These are phyloP conservation scores for Sphaerulina vaccinii DNA, from an alignment of 2,329 filamentous ascomycete species.

Conservation along the genomic window DNA sequence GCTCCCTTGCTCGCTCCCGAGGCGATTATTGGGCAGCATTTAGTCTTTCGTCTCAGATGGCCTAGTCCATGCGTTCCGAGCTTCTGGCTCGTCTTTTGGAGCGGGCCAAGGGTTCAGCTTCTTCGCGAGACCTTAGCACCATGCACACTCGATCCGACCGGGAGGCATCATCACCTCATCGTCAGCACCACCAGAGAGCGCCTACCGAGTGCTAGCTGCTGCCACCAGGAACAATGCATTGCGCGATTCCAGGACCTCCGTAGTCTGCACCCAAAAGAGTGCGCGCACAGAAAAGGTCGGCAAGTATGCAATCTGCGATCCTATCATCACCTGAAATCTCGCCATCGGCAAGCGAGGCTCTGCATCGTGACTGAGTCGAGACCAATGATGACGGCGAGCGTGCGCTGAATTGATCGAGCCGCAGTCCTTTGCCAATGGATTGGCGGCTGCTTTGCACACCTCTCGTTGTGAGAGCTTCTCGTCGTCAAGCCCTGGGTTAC, in stretches of 20 bases:
- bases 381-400: not conserved
- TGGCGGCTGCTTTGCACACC: not conserved
- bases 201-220: not conserved
- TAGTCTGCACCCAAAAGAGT: not conserved
- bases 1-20: constrained; percentile 3
- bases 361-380: not conserved
- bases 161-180: not conserved
- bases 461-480: constrained; percentile 6
- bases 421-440: too few relatives aligned
- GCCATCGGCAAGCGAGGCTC: constrained; percentile 1
- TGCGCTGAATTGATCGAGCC: not conserved
- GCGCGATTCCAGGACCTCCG: not conserved
- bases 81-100: constrained; percentile 30
- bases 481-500: not conserved
- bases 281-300: too few relatives aligned
- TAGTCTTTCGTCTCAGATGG: constrained; percentile 6
- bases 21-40: constrained; percentile 12
- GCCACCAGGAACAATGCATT: not conserved
- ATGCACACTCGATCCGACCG: not conserved
- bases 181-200: not conserved
- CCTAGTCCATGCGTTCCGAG: not conserved
- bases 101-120: not conserved
- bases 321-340: not conserved
- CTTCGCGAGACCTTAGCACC: not conserved
- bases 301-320: too few relatives aligned